phyloP scores from a whole-genome alignment of 352 stramenopile species.

The Phytophthora niederhauseri region DNA sequence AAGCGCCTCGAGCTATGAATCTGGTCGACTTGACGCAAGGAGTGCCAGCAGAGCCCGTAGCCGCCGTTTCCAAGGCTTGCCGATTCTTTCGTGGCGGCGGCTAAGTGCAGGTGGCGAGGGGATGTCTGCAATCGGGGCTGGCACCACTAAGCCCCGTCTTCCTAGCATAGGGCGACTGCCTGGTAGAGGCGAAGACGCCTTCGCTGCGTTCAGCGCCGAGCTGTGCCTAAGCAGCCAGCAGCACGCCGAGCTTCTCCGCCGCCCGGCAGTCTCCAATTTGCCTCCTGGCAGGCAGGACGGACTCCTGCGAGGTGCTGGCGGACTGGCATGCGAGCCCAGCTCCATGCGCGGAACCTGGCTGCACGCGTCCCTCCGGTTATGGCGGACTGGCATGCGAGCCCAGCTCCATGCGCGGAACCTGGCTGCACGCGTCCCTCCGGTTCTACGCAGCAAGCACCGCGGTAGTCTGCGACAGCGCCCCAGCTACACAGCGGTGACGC shows the following conservation, averaged over 20 bases:
- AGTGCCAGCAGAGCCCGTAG: background rate
- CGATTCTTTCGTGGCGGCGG: slow-evolving; percentile 18
- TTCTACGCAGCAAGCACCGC: slow-evolving; percentile 19
- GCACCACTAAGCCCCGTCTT: slow-evolving; percentile 13
- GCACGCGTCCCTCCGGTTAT: background rate
- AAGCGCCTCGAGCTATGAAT: background rate
- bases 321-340: slow-evolving; percentile 23
- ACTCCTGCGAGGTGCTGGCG: background rate
- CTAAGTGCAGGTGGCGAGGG: slow-evolving; percentile 4
- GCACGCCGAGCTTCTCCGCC: background rate
- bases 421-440: slow-evolving; percentile 4
- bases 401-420: slow-evolving; percentile 20
- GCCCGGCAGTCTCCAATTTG: slow-evolving; percentile 23
- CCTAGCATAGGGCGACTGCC: background rate
- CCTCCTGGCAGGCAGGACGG: slow-evolving; percentile 1
- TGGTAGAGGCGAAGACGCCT: background rate
- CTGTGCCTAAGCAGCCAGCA: slow-evolving; percentile 23
- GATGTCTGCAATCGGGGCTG: slow-evolving; percentile 2
- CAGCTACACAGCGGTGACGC: slow-evolving; percentile 12
- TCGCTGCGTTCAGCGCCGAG: slow-evolving; percentile 11
- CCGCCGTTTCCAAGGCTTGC: background rate
- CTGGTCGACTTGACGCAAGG: background rate
- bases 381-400: slow-evolving; percentile 16
- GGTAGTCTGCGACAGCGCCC: slow-evolving; percentile 2
- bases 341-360: slow-evolving; percentile 15